Percentiles rank a stretch among this genome's conserved stretches.
Evolutionary conservation across 192 early-diverging fungal species (phyloP).

Genomic region (Gigaspora rosea): DNA sequence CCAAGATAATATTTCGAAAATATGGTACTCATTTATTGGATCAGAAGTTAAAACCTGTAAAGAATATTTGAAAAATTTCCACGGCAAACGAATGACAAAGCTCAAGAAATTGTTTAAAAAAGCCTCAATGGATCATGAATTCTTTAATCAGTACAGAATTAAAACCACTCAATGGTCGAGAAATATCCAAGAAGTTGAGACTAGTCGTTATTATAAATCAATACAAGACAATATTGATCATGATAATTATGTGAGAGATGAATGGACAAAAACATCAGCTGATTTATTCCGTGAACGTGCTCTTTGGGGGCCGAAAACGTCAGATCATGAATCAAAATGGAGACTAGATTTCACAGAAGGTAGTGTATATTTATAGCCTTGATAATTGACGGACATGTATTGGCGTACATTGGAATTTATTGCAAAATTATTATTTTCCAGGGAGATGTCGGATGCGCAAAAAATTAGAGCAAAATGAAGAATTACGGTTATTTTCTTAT

Average conservation of each 20-base stretch:
- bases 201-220: conserved; percentile 54
- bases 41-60: conserved; percentile 53
- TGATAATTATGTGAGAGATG: conserved; percentile 58
- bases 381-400: not conserved
- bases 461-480: conserved; percentile 50
- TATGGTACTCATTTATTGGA: conserved; percentile 60
- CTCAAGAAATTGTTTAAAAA: conserved; percentile 53
- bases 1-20: conserved; percentile 51
- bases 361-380: not conserved
- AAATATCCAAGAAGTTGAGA: conserved; percentile 63
- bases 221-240: conserved; percentile 61
- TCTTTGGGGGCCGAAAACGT: conserved; percentile 56
- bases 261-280: conserved; percentile 59
- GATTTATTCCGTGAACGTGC: conserved; percentile 62
- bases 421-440: conserved; percentile 31
- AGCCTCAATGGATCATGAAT: conserved; percentile 45
- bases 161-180: conserved; percentile 56
- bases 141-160: conserved; percentile 50
- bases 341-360: conserved; percentile 63
- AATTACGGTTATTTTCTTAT: conserved; percentile 38
- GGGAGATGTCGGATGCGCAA: conserved; percentile 51
- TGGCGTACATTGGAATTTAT: not conserved
- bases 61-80: conserved; percentile 50
- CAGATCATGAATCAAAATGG: conserved; percentile 41
- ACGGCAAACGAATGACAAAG: conserved; percentile 51